These are phyloP conservation scores for Pyricularia grisea DNA, from an alignment of 2,329 filamentous ascomycete species.

Conservation along the genomic window DNA sequence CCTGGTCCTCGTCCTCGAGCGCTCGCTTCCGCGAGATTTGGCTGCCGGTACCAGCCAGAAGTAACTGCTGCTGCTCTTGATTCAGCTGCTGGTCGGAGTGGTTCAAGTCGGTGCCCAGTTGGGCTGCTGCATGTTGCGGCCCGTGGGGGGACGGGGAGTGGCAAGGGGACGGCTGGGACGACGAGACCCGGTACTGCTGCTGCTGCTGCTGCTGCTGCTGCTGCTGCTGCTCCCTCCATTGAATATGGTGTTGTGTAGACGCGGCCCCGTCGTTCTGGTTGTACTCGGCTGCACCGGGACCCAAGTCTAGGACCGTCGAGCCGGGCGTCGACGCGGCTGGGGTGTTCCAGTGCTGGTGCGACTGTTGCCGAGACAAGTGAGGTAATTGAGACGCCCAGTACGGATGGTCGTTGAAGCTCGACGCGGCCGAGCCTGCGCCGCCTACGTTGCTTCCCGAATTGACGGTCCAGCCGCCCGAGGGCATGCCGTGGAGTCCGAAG, in stretches of 20 bases:
- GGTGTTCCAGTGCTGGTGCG: background rate
- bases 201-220: no score
- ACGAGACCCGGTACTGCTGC: background rate
- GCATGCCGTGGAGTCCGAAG: slow-evolving; percentile 27
- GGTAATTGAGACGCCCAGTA: background rate
- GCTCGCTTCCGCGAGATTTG: background rate
- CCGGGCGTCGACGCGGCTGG: background rate
- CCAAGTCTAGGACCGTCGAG: background rate
- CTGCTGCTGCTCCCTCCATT: no score
- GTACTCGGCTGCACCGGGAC: background rate
- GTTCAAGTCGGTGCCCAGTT: background rate
- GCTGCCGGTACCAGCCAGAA: background rate
- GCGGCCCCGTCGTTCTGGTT: background rate
- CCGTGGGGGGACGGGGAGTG: background rate
- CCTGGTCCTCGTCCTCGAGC: background rate
- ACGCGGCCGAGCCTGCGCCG: background rate
- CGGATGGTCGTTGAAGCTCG: background rate
- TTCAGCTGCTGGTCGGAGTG: background rate
- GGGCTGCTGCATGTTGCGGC: background rate
- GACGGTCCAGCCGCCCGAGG: slow-evolving; percentile 9
- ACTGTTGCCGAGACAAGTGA: background rate
- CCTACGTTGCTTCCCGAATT: background rate
- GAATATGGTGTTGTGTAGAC: background rate
- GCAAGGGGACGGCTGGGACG: background rate
- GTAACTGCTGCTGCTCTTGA: background rate